Evolutionary conservation across 805 yeast genomes (phyloP), one percentile per base, ranked within the genome.

Genomic region (Ogataea methanolica): DNA sequence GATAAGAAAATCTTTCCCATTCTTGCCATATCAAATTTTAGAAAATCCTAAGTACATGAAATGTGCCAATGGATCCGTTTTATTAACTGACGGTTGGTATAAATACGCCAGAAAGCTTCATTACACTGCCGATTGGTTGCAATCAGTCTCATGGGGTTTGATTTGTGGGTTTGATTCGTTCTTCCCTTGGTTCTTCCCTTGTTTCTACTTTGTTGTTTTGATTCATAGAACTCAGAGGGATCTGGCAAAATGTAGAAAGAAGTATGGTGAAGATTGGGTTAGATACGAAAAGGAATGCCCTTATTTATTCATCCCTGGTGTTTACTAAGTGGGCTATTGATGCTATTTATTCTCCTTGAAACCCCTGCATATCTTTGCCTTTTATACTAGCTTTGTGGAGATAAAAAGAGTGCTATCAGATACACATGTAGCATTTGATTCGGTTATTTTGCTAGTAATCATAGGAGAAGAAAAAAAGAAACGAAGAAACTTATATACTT

Each of bases 141-240:
- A 90, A 73, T 79, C 95, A 43, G 72, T 88, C 58, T 77, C 94
- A 41, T 94, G 99, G 99, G 96, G 92, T 5, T 75, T 94, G 51
- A 78, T 83, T 52, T 89, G 97, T 68, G 99, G 99, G 0, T 82
- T 84, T 67, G 75, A 74, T 33, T 87, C 96, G 3, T 87, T 91
- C 43, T 81, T 92, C 74, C 96, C 97, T 39, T 94, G 96, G 92
- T 94, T 94, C 70, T 92, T 85, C 82, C 97, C 99, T 4, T 72
- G 74, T 21, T 94, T 94, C 73, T 94, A 89, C 82, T 79, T 90
- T 52, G 70, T 84, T 57, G 97, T 90, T 52, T 79, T 94, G 65
- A 68, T 83, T 41, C 99, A 94, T 70, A 84, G 99, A 70, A 89
- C 96, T 39, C 65, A 74, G 55, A 85, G 99, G 72, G 99, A 94